Conservation (phyloP, 805 yeast species). For the Ogataea kodamae region DNA sequence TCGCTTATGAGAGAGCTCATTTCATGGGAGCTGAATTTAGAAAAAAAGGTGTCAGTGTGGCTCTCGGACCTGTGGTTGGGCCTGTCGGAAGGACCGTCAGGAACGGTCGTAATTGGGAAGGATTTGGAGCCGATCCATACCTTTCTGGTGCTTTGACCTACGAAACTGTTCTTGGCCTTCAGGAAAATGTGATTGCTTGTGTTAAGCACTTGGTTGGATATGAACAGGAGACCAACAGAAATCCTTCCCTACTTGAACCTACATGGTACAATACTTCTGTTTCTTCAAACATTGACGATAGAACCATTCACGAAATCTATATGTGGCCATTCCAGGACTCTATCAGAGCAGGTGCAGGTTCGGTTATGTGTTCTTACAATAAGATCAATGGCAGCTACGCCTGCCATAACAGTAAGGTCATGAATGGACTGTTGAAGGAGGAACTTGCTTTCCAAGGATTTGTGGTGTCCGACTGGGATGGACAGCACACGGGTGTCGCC, state of each 20-base stretch:
- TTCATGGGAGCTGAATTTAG: constrained; percentile 56
- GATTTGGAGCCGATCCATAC: constrained; percentile 60
- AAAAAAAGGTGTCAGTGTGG: constrained; percentile 53
- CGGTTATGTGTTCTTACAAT: constrained; percentile 59
- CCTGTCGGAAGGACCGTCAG: constrained; percentile 61
- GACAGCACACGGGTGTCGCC: constrained; percentile 54
- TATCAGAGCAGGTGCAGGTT: constrained; percentile 55
- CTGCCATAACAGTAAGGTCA: constrained; percentile 54
- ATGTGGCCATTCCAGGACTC: constrained; percentile 68
- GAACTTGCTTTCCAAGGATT: constrained; percentile 66
- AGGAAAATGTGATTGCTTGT: constrained; percentile 55
- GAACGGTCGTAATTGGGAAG: constrained; percentile 66
- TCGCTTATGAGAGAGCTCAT: constrained; percentile 50
- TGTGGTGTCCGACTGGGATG: constrained; percentile 64
- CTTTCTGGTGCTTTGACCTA: constrained; percentile 54
- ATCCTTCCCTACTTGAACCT: constrained; percentile 36
- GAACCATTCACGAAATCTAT: constrained; percentile 58
- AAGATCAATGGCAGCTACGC: constrained; percentile 53
- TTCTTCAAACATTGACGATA: constrained; percentile 51
- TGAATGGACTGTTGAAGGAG: constrained; percentile 54
- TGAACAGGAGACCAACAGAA: constrained; percentile 58
- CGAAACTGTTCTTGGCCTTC: constrained; percentile 51
- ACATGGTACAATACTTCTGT: constrained; percentile 40
- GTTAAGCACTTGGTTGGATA: constrained; percentile 56
- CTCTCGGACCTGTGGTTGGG: constrained; percentile 56